Evolutionary conservation across 208 protist species (phyloP).

Genomic region (Trypanosoma mega): DNA sequence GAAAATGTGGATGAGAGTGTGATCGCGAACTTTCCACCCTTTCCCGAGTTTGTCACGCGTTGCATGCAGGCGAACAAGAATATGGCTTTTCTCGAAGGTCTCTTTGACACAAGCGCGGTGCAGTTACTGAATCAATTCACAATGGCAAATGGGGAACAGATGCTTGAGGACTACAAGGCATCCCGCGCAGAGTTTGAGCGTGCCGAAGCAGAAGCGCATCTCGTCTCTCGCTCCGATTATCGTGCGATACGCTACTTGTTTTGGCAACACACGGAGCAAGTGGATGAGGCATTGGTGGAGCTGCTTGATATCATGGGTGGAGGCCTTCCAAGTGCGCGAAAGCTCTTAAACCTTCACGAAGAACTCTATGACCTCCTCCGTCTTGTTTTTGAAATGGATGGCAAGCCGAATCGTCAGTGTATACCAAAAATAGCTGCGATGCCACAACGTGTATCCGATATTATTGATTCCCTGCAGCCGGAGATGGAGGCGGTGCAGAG

Average conservation of each 20-base stretch:
- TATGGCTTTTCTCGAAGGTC: constrained; percentile 48
- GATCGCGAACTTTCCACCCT: constrained; percentile 60
- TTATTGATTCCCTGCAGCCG: constrained; percentile 74
- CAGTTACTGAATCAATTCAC: constrained; percentile 57
- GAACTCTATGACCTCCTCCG: constrained; percentile 81
- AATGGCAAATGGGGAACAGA: constrained; percentile 50
- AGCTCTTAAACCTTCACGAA: constrained; percentile 78
- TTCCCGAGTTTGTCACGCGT: constrained; percentile 76
- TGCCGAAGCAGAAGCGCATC: constrained; percentile 25
- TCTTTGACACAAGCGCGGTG: constrained; percentile 47
- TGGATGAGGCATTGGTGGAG: constrained; percentile 68
- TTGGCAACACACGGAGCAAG: constrained; percentile 76
- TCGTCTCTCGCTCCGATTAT: constrained; percentile 58
- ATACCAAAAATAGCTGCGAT: constrained; percentile 71
- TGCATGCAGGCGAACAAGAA: constrained; percentile 78
- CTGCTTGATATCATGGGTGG: constrained; percentile 62
- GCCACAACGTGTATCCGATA: constrained; percentile 68
- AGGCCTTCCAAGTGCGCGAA: constrained; percentile 62
- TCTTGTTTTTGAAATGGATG: constrained; percentile 64
- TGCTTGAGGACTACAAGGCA: constrained; percentile 67
- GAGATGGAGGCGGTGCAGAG: constrained; percentile 78
- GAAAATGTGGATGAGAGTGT: constrained; percentile 59
- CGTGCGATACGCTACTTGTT: constrained; percentile 81
- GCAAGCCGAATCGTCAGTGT: constrained; percentile 54
- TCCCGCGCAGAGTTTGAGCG: constrained; percentile 20